These are phyloP conservation scores for Talaromyces adpressus DNA, from an alignment of 495 filamentous ascomycete species.

Conservation along the genomic window DNA sequence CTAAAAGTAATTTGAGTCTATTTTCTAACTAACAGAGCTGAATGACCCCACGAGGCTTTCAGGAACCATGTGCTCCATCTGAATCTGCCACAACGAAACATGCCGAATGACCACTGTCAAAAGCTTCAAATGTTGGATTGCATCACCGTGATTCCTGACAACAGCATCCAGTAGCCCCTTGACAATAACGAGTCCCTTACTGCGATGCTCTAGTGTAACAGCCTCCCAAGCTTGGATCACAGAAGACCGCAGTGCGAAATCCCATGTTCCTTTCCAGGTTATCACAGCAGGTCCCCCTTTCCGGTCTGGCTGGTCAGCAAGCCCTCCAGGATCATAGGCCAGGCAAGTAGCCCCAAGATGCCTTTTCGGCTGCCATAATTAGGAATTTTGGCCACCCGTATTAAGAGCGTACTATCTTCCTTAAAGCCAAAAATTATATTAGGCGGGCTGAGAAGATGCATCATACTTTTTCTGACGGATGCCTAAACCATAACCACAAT, in stretches of 20 bases:
- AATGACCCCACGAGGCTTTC: neutral
- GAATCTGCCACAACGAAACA: neutral
- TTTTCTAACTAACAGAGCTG: too few species aligned
- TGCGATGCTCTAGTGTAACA: slow-evolving; percentile 19
- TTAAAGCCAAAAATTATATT: too few species aligned
- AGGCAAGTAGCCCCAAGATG: slow-evolving; percentile 12
- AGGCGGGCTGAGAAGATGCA: too few species aligned
- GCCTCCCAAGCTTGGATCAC: slow-evolving; percentile 28
- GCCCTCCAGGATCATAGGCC: slow-evolving; percentile 11
- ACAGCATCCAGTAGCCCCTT: neutral
- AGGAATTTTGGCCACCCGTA: neutral
- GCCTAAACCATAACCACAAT: too few species aligned
- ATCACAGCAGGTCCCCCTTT: slow-evolving; percentile 17
- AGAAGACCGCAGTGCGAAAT: slow-evolving; percentile 20
- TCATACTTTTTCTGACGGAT: too few species aligned
- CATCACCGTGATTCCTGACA: neutral
- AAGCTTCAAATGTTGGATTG: neutral
- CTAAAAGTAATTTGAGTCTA: too few species aligned
- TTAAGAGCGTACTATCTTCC: neutral
- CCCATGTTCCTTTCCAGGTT: slow-evolving; percentile 30
- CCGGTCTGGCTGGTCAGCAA: slow-evolving; percentile 19
- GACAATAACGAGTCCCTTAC: neutral
- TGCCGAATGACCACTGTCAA: neutral
- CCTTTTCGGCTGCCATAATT: slow-evolving; percentile 8
- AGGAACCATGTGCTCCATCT: neutral